Base-by-base conservation (phyloP, 345 rosid species). In the Pugionium cornutum region DNA sequence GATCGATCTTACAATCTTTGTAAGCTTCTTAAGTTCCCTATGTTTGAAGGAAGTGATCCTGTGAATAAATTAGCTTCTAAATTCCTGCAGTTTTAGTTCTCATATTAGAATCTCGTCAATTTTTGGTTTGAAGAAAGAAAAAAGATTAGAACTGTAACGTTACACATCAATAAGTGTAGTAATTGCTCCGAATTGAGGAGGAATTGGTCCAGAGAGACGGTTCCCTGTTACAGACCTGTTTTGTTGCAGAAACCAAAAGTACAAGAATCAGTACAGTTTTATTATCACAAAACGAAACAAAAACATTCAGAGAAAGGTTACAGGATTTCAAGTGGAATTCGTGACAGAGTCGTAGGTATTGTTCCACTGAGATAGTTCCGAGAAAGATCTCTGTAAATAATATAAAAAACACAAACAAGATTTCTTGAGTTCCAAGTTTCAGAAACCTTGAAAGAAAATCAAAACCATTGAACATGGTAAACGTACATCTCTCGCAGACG, bases 301-400 rank as follows among this genome's bases (percentile, higher is more conserved):
- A 4, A 50, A 52, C 31, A 4, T 52, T 9, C 1, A 58, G 42
- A 66, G 45, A n/a, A 52, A n/a, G 28, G 82, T 83, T 83, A 91
- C 96, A 88, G 2, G 51, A 0, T 73, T 6, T 53, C 50, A 54
- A 94, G 89, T 1, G 84, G 81, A 11, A 88, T 83, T 57, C 31
- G 73, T 52, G 80, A 68, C 55, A 94, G 70, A 11, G 73, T 84
- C 5, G 67, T 28, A 9, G 97, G 97, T 36, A 94, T 76, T 25
- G 89, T 33, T 70, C 99, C 99, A 65, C 6, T 83, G 54, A 94
- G 53, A 57, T 74, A 86, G 83, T 90, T 94, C 58, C 87, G 86
- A 8, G 73, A 43, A 40, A 94, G 83, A 72, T 94, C 97, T 6
- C 99, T 94, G 85, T 46, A 65, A 63, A 5, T 11, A 37, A 7